Evolutionary conservation across 805 yeast species (phyloP).

Genomic region (Suhomyces emberorum): DNA sequence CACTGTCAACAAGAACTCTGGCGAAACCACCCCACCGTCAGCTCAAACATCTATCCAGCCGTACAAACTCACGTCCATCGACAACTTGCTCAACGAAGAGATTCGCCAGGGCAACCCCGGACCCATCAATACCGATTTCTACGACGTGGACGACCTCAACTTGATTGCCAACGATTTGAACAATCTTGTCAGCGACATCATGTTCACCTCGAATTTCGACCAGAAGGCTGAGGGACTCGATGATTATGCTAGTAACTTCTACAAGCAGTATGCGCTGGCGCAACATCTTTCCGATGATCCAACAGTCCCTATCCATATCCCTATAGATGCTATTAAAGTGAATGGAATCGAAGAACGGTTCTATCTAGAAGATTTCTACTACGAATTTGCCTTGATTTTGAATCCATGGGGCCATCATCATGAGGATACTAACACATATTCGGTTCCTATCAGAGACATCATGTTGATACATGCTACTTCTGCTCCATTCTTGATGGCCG

Average conservation of each 20-base stretch:
- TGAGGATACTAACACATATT: slow-evolving; percentile 18
- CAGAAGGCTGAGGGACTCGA: background rate
- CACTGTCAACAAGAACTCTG: background rate
- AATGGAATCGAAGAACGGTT: slow-evolving; percentile 23
- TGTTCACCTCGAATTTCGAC: slow-evolving; percentile 25
- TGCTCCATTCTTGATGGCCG: slow-evolving; percentile 60
- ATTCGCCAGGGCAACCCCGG: too few relatives aligned
- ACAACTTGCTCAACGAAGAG: background rate
- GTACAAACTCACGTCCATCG: background rate
- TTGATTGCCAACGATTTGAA: slow-evolving; percentile 36
- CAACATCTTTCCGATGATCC: background rate
- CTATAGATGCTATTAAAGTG: slow-evolving; percentile 24
- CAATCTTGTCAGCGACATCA: slow-evolving; percentile 35
- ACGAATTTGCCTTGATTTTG: slow-evolving; percentile 31
- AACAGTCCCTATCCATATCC: slow-evolving; percentile 22
- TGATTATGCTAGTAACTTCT: slow-evolving; percentile 1
- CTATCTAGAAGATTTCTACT: slow-evolving; percentile 34
- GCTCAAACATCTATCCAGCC: background rate
- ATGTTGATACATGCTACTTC: slow-evolving; percentile 54
- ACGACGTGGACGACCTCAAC: slow-evolving; percentile 28
- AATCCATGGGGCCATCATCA: slow-evolving; percentile 36
- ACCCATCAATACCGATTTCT: slow-evolving; percentile 2
- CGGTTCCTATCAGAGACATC: slow-evolving; percentile 58
- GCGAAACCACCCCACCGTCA: background rate
- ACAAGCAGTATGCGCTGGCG: background rate